A percentile compares a stretch with the other conserved stretches of the same genome.
Conservation (phyloP, 2,329 filamentous ascomycete genomes). For the Apiospora arundinis region DNA sequence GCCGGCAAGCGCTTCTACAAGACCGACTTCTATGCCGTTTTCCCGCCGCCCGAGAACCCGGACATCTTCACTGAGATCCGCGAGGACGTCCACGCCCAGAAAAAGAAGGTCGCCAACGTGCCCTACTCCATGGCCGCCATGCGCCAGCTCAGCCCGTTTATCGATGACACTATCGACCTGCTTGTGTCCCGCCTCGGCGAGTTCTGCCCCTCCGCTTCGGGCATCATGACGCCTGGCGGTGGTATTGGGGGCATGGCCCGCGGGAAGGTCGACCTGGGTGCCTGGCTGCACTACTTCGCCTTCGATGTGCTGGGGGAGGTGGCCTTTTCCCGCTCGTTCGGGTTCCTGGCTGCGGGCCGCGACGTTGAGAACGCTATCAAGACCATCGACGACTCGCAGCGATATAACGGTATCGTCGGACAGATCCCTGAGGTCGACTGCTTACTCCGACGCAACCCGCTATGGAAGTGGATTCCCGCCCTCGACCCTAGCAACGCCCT, state of each 20-base stretch:
- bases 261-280: constrained; percentile 50
- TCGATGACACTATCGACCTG: constrained; percentile 57
- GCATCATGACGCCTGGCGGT: constrained; percentile 14
- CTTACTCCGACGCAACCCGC: constrained; percentile 55
- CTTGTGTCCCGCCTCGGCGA: constrained; percentile 50
- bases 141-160: constrained; percentile 57
- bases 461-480: constrained; percentile 48
- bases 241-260: not conserved
- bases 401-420: constrained; percentile 59
- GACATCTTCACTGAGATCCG: constrained; percentile 64
- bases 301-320: constrained; percentile 60
- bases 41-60: constrained; percentile 62
- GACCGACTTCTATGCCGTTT: constrained; percentile 59
- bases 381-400: constrained; percentile 58
- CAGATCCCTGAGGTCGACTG: constrained; percentile 57
- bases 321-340: constrained; percentile 57
- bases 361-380: constrained; percentile 59
- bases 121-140: constrained; percentile 61
- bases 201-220: constrained; percentile 40
- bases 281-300: constrained; percentile 51
- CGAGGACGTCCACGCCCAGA: constrained; percentile 60
- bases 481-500: constrained; percentile 52
- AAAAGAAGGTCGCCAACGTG: constrained; percentile 59
- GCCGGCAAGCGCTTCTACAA: constrained; percentile 60
- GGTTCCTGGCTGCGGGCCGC: constrained; percentile 55